Conservation (phyloP, 805 yeast genomes). For the Saccharomyces kudriavzevii region DNA sequence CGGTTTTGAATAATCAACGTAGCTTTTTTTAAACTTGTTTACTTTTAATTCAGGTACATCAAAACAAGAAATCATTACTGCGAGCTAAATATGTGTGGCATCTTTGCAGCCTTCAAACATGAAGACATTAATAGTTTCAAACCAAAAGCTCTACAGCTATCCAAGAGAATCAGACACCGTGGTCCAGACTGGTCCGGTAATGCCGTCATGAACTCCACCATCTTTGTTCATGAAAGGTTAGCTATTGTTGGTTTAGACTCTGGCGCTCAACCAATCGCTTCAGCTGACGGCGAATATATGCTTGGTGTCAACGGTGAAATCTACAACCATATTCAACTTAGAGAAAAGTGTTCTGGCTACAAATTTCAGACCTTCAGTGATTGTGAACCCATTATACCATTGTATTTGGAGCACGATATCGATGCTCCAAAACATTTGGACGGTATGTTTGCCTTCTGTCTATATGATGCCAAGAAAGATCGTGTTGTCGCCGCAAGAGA, state of each 20-base stretch:
- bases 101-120: conserved; percentile 80
- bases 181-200: conserved; percentile 99
- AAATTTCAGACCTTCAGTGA: conserved; percentile 76
- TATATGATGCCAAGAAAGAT: conserved; percentile 73
- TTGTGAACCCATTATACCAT: conserved; percentile 93
- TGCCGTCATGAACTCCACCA: conserved; percentile 62
- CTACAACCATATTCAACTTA: conserved; percentile 83
- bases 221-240: conserved; percentile 86
- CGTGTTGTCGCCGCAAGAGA: conserved; percentile 92
- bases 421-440: conserved; percentile 87
- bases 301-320: conserved; percentile 94
- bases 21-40: not conserved
- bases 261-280: conserved; percentile 92
- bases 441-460: conserved; percentile 93
- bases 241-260: conserved; percentile 93
- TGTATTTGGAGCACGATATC: conserved; percentile 71
- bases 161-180: conserved; percentile 90
- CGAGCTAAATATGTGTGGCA: conserved; percentile 73
- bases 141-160: conserved; percentile 73
- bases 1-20: not conserved
- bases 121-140: conserved; percentile 71
- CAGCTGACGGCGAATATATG: conserved; percentile 58
- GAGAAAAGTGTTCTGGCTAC: conserved; percentile 64
- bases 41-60: not conserved
- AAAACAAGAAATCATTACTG: not conserved